Base-by-base conservation (phyloP, 2,329 filamentous ascomycete species). In the Peltaster fructicola region DNA sequence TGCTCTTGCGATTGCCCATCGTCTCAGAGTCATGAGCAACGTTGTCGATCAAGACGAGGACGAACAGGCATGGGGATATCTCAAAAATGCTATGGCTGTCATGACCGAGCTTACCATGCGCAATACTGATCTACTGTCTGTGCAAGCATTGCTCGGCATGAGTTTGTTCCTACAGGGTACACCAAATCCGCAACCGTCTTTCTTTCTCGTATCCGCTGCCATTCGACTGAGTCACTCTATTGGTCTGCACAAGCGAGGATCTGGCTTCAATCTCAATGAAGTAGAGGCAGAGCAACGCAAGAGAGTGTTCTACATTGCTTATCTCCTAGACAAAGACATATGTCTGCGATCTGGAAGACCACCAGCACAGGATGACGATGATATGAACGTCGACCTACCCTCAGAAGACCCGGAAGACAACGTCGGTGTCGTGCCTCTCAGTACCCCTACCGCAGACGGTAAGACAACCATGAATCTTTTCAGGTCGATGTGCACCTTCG, bases 61-160 rank as follows among this genome's bases (percentile, higher is more conserved):
- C 38, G 73, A 84, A 26, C 90, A 90, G 48, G 84, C 84, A 0
- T 95, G 88, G 84, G 75, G 73, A 2, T 90, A 93, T 47, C 57
- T 98, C 40, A 95, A 98, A 57, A 98, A 98, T 46, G 84, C 85
- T 9, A 77, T 95, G 68, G 81, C 77, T 10, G 81, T 92, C 20
- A 75, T 92, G 46, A 73, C 82, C 0, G 88, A 98, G 50, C 58
- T 98, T 30, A 84, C 82, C 1, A 85, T 98, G 75, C 75, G 84
- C 20, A 95, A 93, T 46, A 92, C 84, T 6, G 88, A 98, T 52
- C 61, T 98, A 11, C 59, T 95, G 18, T 93, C 84, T 42, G 84
- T 98, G 3, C 88, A 98, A 52, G 88, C 84, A 8, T 59, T 98
- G 22, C 59, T 95, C 14, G 88, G 84, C 31, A 92, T 95, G 75